Evolutionary conservation across 2,329 filamentous ascomycete genomes (phyloP), one percentile per base, ranked within the genome.

Genomic region (Pezicula carpinea): DNA sequence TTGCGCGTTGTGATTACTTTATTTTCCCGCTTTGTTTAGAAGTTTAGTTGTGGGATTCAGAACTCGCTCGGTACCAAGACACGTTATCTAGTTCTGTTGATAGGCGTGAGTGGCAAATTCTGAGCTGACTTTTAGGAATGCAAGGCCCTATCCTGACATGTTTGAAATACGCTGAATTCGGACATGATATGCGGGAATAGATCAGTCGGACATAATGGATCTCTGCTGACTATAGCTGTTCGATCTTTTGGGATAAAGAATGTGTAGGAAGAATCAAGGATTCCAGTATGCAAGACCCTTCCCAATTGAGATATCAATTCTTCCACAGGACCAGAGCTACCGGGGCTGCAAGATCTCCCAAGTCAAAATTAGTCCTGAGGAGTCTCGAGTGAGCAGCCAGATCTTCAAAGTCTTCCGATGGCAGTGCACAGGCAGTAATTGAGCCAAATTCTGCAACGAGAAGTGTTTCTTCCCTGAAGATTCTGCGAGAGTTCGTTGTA

Each of bases 31-130:
- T 7, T 57, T 53, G 29, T 67, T 66, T 22, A 61, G 53, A 2
- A 70, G 61, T 46, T 70, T 71, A 10, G 62, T 66, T 31, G 65
- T 55, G 0, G 68, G 67, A 44, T 70, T 68, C 21, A 71, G 57
- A 2, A 69, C 68, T 4, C 68, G 62, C 39, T 70, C 66, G 4
- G 52, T 59, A 13, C 62, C 67, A 41, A 69, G 69, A 15, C 64
- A 62, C 0, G 62, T 65, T 2, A 63, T 63, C 60, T 64, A 69
- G 6, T 54, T 52, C 3, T 57, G 50, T 17, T 57, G 47, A 21
- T 54, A 56, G n/a, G 61, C 59, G 35, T 66, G 59, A 13, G 59
- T 39, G 1, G 61, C 52, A n/a, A 71, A 65, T 5, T 45, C 47
- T 17, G 63, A 57, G 34, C 65, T 65, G 8, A 60, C 64, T 2